phyloP scores from a whole-genome alignment of 176 grass and related monocot genomes.

The bread wheat (Triticum aestivum) region IWGSC_CS_RefSeq_v2.1 NC_057806.1:585903405-585903904 shows the following conservation, averaged over 20 bases:
- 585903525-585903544: conserved; percentile 9
- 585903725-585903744: not conserved
- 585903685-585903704: not conserved
- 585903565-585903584: not conserved
- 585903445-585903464: not conserved
- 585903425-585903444: not conserved
- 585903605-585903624: conserved; percentile 19
- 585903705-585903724: not conserved
- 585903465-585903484: not conserved
- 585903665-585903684: conserved; percentile 24
- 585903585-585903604: not conserved
- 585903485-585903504: not conserved
- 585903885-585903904: conserved; percentile 89
- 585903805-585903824: conserved; percentile 56
- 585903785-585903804: conserved; percentile 24
- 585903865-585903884: conserved; percentile 70
- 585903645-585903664: not conserved
- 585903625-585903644: not conserved
- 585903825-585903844: conserved; percentile 88
- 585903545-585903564: not conserved
- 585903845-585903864: conserved; percentile 99
- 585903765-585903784: conserved; percentile 4
- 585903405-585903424: not conserved
- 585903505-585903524: not conserved
- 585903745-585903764: conserved; percentile 14